Evolutionary conservation across 2,329 filamentous ascomycete species (phyloP), one percentile per base, ranked within the genome.

Genomic region (Fusarium oligoseptatum): DNA sequence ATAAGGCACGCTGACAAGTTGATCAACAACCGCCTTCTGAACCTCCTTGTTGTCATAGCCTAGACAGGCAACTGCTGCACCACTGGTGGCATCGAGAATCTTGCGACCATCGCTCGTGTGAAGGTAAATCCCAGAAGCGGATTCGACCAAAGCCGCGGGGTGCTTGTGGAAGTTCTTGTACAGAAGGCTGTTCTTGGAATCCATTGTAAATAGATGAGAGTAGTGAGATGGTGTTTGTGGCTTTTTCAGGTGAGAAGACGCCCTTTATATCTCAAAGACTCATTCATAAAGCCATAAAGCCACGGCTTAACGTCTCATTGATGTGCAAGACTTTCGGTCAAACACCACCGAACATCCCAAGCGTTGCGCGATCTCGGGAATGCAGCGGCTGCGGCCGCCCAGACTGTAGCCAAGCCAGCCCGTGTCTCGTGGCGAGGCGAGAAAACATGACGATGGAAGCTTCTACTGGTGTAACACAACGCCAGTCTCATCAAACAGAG

Each of bases 91-190:
- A 29, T 78, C 76, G 2, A 78, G 75, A 1, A 78, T 78, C 3
- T 66, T 65, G 1, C 75, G 69, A 1, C 76, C 76, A 70, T 78
- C 75, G 20, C 63, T 74, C 0, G 73, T 76, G 20, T 76, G 64
- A 27, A 78, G 69, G 41, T 65, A 76, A 7, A 77, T 76, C 6
- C 75, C 75, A 0, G 57, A 41, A 0, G 74, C 72, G 0, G 74
- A 77, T n/a, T 77, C 70, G 3, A 77, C 39, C 7, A 77, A 64
- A 22, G 75, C 75, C 0, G 72, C 75, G 7, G 75, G 75, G 27
- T 77, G 75, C 27, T 74, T 76, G 11, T 77, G 72, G 1, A 77
- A 77, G 64, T 77, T 77, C 43, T 77, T 77, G 75, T 77, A 77
- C 2, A 77, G 55, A 20, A 77, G 75, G 29, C 75, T 77, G 72